Evolutionary conservation across 768 basidiomycete genomes (phyloP).

Genomic region (Pulveroboletus sp.): DNA sequence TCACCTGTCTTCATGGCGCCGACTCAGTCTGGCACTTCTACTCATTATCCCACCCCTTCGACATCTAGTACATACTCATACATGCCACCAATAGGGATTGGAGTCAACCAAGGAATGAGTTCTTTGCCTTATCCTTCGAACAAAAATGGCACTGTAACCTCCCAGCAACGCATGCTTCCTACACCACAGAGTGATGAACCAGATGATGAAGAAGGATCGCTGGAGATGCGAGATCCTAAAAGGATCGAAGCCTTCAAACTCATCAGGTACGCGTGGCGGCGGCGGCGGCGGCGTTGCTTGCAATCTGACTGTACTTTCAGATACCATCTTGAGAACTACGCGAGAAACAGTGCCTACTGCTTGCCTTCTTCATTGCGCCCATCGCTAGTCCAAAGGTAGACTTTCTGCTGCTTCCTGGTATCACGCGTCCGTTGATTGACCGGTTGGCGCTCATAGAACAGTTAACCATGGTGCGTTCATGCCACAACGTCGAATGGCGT

Average conservation of each 20-base stretch:
- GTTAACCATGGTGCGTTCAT: slow-evolving; percentile 73
- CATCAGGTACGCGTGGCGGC: slow-evolving; percentile 55
- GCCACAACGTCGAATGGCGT: not conserved
- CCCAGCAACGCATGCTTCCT: slow-evolving; percentile 25
- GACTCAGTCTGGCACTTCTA: slow-evolving; percentile 37
- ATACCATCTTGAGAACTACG: slow-evolving; percentile 90
- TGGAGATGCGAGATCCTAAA: slow-evolving; percentile 52
- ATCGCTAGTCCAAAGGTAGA: slow-evolving; percentile 79
- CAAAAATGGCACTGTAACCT: slow-evolving; percentile 22
- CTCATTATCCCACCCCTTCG: slow-evolving; percentile 43
- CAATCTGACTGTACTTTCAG: slow-evolving; percentile 34
- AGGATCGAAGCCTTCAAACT: slow-evolving; percentile 78
- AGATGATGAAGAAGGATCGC: slow-evolving; percentile 49
- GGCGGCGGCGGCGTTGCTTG: not conserved
- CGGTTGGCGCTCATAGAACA: slow-evolving; percentile 44
- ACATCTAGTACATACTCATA: slow-evolving; percentile 39
- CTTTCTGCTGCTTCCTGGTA: not conserved
- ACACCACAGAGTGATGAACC: slow-evolving; percentile 39
- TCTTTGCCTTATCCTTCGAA: slow-evolving; percentile 46
- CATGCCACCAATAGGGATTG: slow-evolving; percentile 54
- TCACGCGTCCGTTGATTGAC: slow-evolving; percentile 1
- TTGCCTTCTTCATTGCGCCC: slow-evolving; percentile 85
- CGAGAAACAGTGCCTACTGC: slow-evolving; percentile 80
- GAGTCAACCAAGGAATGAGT: slow-evolving; percentile 51
- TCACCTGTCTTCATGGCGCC: slow-evolving; percentile 63